Percentiles rank a stretch among this genome's conserved stretches.
Conservation (phyloP, 306 rosid species). For the Cicer yamashitae region DNA sequence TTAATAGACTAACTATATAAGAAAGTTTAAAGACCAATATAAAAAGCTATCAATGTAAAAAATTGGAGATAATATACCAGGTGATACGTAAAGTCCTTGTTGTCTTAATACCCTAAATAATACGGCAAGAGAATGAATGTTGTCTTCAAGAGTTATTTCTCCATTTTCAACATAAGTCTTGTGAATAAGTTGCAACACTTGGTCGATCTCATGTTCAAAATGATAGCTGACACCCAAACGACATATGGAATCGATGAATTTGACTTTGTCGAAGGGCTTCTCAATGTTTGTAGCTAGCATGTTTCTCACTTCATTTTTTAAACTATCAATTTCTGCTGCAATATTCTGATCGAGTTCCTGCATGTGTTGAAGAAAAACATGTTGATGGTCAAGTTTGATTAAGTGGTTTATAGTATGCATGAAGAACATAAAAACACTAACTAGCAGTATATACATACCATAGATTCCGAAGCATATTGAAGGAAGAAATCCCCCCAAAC, state of each 20-base stretch:
- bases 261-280: conserved; percentile 4
- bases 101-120: conserved; percentile 59
- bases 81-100: conserved; percentile 47
- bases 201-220: conserved; percentile 50
- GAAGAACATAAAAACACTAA: background rate
- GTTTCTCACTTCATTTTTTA: too few species aligned
- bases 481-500: conserved; percentile 22
- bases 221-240: conserved; percentile 53
- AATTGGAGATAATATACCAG: conserved; percentile 30
- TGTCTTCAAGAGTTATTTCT: background rate
- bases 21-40: too few species aligned
- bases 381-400: too few species aligned
- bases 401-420: background rate
- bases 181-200: conserved; percentile 19
- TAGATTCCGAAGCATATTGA: conserved; percentile 31
- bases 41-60: too few species aligned
- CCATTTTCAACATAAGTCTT: background rate
- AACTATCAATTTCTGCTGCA: conserved; percentile 8
- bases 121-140: conserved; percentile 46
- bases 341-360: conserved; percentile 29
- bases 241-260: conserved; percentile 54
- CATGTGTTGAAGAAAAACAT: conserved; percentile 31
- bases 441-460: background rate
- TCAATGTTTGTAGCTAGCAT: conserved; percentile 22
- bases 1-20: too few species aligned